These are phyloP conservation scores for Talaromyces stipitatus DNA, from an alignment of 495 filamentous ascomycete species.

Conservation along the genomic window DNA sequence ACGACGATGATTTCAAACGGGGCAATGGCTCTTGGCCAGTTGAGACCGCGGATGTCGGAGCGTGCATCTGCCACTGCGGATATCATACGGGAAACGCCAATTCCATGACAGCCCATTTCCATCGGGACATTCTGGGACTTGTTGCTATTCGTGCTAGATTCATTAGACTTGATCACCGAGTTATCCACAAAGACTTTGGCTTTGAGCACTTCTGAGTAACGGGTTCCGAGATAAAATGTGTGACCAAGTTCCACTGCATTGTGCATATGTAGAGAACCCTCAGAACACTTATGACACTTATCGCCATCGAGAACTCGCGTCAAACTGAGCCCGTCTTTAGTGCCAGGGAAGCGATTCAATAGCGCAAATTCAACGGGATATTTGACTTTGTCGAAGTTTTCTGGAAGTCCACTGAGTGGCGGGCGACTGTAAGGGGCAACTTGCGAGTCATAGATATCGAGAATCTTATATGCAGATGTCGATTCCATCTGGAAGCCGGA, in stretches of 20 bases:
- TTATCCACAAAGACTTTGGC: conserved; percentile 46
- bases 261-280: conserved; percentile 56
- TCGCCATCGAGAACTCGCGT: conserved; percentile 61
- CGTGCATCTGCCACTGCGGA: conserved; percentile 71
- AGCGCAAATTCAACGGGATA: conserved; percentile 31
- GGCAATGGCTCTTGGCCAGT: conserved; percentile 82
- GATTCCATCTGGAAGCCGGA: background rate
- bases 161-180: conserved; percentile 13
- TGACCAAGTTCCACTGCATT: conserved; percentile 85
- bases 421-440: conserved; percentile 37
- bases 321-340: conserved; percentile 41
- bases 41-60: conserved; percentile 67
- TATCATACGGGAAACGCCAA: conserved; percentile 87
- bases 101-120: conserved; percentile 95
- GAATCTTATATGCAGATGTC: conserved; percentile 16
- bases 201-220: conserved; percentile 70
- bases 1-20: conserved; percentile 78
- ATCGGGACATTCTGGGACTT: conserved; percentile 43
- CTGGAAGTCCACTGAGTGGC: conserved; percentile 31
- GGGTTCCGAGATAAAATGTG: conserved; percentile 87
- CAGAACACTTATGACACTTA: conserved; percentile 58
- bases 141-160: conserved; percentile 7
- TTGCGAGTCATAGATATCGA: conserved; percentile 39
- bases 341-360: conserved; percentile 34
- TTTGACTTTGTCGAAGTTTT: conserved; percentile 19